These are phyloP conservation scores for Zoysia pacifica DNA, from an alignment of 176 grass and related monocot genomes.

Conservation along the genomic window DNA sequence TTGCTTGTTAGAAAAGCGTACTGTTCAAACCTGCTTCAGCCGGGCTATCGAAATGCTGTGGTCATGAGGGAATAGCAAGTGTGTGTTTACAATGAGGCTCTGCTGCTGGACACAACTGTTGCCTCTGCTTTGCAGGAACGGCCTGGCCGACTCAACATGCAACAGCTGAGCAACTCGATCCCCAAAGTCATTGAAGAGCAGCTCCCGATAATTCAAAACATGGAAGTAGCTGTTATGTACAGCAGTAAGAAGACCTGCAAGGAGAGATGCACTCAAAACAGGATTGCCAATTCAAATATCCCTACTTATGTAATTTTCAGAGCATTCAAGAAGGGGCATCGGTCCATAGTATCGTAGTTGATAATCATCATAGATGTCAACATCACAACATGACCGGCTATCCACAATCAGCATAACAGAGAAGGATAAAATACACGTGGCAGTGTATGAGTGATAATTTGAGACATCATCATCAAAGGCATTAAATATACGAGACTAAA, in stretches of 20 bases:
- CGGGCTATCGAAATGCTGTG: conserved; percentile 78
- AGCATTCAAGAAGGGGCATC: not conserved
- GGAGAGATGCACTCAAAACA: not conserved
- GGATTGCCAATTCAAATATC: not conserved
- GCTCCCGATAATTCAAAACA: conserved; percentile 63
- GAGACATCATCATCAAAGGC: conserved; percentile 29
- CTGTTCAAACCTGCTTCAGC: conserved; percentile 68
- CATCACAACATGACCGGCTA: not conserved
- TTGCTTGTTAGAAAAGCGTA: conserved; percentile 3
- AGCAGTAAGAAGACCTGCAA: conserved; percentile 59
- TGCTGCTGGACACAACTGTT: conserved; percentile 59
- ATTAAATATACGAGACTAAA: conserved; percentile 26
- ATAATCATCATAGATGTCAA: conserved; percentile 7
- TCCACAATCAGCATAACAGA: not conserved
- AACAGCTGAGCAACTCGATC: conserved; percentile 90
- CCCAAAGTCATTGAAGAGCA: conserved; percentile 91
- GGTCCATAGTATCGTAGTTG: not conserved
- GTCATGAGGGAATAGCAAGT: conserved; percentile 93
- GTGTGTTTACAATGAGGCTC: conserved; percentile 81
- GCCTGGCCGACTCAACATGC: conserved; percentile 65
- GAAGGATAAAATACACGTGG: not conserved
- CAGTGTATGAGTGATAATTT: conserved; percentile 29
- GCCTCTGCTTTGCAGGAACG: conserved; percentile 57
- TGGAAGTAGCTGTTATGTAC: conserved; percentile 59
- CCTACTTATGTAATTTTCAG: not conserved